phyloP scores from a whole-genome alignment of 352 stramenopile genomes.

The Sclerospora graminicola region DNA sequence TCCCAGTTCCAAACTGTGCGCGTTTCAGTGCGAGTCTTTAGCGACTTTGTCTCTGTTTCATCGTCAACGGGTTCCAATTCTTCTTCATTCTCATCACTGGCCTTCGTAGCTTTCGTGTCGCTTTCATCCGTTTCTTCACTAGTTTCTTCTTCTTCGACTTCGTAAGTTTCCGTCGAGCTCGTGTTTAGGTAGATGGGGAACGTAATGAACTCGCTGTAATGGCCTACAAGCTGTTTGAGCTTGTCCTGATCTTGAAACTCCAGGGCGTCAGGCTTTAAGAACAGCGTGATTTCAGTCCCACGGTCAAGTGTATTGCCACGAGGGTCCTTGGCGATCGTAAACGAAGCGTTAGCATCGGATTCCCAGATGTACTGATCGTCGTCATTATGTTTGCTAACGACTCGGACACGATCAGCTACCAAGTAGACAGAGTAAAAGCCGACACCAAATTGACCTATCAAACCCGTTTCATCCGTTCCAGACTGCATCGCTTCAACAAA shows the following conservation, averaged over 20 bases:
- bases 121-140: conserved; percentile 42
- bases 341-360: conserved; percentile 93
- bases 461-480: conserved; percentile 84
- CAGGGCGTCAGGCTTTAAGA: conserved; percentile 96
- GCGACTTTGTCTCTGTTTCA: conserved; percentile 38
- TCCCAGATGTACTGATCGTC: conserved; percentile 99
- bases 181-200: conserved; percentile 99
- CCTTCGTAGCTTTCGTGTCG: conserved; percentile 33
- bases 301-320: conserved; percentile 92
- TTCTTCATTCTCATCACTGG: conserved; percentile 16
- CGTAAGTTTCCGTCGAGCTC: conserved; percentile 84
- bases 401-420: conserved; percentile 91
- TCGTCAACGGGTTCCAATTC: conserved; percentile 81
- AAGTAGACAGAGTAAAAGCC: conserved; percentile 99
- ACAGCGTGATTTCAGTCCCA: conserved; percentile 98
- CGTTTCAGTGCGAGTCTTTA: conserved; percentile 85
- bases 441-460: conserved; percentile 99
- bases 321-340: conserved; percentile 94
- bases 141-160: conserved; percentile 84
- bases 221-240: conserved; percentile 91
- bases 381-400: conserved; percentile 96
- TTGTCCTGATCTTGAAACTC: conserved; percentile 94
- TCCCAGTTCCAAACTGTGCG: conserved; percentile 94
- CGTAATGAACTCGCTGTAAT: conserved; percentile 99
- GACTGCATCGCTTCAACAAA: conserved; percentile 96